Evolutionary conservation across 2,329 filamentous ascomycete species (phyloP), one percentile per base, ranked within the genome.

Genomic region (Sclerotinia trifoliorum): DNA sequence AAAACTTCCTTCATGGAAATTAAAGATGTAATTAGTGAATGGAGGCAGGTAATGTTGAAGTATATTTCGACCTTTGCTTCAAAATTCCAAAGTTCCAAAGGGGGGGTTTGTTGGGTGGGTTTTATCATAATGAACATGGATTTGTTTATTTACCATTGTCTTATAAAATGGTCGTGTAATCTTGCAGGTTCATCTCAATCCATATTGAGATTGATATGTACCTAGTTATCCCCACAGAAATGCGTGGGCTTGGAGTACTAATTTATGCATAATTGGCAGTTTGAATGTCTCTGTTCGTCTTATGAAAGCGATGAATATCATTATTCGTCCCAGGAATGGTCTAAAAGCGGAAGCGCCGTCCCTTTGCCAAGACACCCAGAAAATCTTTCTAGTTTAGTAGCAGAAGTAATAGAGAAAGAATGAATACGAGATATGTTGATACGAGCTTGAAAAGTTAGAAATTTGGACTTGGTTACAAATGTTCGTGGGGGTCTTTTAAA

Each of bases 131-230:
- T 60, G 70, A 64, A 65, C 65, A 71, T 70, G 55, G 65, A 52
- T 66, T 66, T 66, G 62, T 70, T 64, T 57, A 68, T 51, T 49
- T 71, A 57, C 70, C 73, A 75, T 75, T 69, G 68, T 66, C 69
- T 69, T 58, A 60, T 49, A 52, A 46, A 54, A 48, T 32, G 66
- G 65, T 52, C 29, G 17, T 52, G 48, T 61, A 52, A 54, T 70
- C 39, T 60, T 67, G 57, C 19, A 48, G 57, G 49, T 62, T 29
- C 26, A 51, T 63, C 51, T 64, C 57, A 44, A n/a, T 51, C 51
- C 46, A 63, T 39, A 21, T 63, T 39, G 60, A 49, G 60, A 63
- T 51, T n/a, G 46, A 51, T 63, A 42, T 56, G 62, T 52, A 29
- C 35, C 51, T 49, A 39, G 65, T 26, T 67, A 63, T 63, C 42